These are phyloP conservation scores for Cryptococcus sp. DNA, from an alignment of 1,284 basidiomycete genomes.

Conservation along the genomic window DNA sequence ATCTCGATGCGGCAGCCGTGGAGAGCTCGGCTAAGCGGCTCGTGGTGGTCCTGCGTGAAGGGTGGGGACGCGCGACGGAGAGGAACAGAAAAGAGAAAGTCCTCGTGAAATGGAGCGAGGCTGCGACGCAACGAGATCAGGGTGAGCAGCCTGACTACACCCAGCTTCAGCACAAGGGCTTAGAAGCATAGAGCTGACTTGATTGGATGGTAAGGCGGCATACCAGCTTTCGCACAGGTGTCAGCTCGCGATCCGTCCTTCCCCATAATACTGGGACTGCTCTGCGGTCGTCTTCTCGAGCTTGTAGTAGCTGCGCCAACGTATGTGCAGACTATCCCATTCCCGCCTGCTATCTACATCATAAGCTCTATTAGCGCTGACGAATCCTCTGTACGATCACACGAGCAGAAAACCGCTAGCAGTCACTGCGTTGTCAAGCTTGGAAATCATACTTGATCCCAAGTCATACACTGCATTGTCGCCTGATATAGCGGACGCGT, in stretches of 20 bases:
- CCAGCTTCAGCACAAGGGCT: too few relatives aligned
- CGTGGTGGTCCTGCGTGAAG: slow-evolving; percentile 15
- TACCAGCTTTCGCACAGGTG: slow-evolving; percentile 6
- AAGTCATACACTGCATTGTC: slow-evolving; percentile 13
- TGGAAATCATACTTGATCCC: slow-evolving; percentile 25
- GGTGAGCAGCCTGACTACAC: too few relatives aligned
- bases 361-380: background rate
- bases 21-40: slow-evolving; percentile 17
- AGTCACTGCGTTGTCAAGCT: slow-evolving; percentile 11
- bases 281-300: background rate
- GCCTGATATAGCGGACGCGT: background rate
- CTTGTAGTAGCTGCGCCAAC: background rate
- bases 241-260: background rate
- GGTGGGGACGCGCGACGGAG: slow-evolving; percentile 6
- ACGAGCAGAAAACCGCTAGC: slow-evolving; percentile 19
- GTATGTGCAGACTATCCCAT: background rate
- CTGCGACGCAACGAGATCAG: background rate
- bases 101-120: slow-evolving; percentile 24
- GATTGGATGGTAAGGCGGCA: background rate
- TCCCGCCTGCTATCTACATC: background rate
- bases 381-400: background rate
- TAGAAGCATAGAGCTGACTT: too few relatives aligned
- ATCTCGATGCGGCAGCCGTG: slow-evolving; percentile 12
- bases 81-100: slow-evolving; percentile 15
- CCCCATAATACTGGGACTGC: background rate